A percentile compares a stretch with the other conserved stretches of the same genome.
Conservation (phyloP, 2,329 filamentous ascomycete species). For the Calonectria fujianensis region DNA sequence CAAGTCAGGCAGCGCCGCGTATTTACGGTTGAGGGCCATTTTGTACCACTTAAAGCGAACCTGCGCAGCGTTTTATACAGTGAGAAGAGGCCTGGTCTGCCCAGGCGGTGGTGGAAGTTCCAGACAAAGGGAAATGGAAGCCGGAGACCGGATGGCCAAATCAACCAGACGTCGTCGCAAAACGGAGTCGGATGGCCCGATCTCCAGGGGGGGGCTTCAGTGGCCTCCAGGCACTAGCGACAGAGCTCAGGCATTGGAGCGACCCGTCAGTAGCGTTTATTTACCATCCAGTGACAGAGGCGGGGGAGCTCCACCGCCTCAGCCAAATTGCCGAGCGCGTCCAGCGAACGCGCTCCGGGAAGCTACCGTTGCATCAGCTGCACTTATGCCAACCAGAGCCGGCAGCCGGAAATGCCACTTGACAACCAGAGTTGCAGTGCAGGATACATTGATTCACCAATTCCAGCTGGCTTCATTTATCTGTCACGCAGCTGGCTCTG, state of each 20-base stretch:
- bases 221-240: slow-evolving; percentile 24
- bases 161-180: slow-evolving; percentile 13
- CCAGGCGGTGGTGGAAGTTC: slow-evolving; percentile 2
- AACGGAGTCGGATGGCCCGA: slow-evolving; percentile 29
- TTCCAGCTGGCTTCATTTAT: background rate
- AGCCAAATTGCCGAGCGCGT: slow-evolving; percentile 44
- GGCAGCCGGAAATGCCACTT: slow-evolving; percentile 17
- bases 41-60: slow-evolving; percentile 6
- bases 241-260: slow-evolving; percentile 3
- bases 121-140: slow-evolving; percentile 17
- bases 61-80: slow-evolving; percentile 23
- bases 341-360: slow-evolving; percentile 43
- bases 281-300: slow-evolving; percentile 23
- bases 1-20: slow-evolving; percentile 86
- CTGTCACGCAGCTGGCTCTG: background rate
- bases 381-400: slow-evolving; percentile 23
- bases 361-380: slow-evolving; percentile 19
- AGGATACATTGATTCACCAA: slow-evolving; percentile 13
- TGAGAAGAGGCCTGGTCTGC: background rate
- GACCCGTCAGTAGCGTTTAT: slow-evolving; percentile 26
- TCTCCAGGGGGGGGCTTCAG: slow-evolving; percentile 38
- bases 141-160: slow-evolving; percentile 4
- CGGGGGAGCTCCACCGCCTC: slow-evolving; percentile 25
- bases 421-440: slow-evolving; percentile 17
- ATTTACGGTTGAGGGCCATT: slow-evolving; percentile 88